These are phyloP conservation scores for Cryptosporidium ryanae DNA, from an alignment of 169 alveolate species.

Conservation along the genomic window DNA sequence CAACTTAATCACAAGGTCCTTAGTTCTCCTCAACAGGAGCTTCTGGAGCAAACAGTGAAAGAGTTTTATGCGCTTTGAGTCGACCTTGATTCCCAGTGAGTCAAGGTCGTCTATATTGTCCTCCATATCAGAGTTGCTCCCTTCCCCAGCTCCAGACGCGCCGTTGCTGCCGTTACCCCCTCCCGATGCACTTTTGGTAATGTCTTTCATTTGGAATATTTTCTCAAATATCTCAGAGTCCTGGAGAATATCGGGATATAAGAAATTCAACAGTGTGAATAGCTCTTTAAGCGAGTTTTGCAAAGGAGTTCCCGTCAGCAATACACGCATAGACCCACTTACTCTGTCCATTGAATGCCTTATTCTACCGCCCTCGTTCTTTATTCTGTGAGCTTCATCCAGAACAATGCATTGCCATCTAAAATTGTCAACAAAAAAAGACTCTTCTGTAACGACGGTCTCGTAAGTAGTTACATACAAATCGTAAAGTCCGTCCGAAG, in stretches of 20 bases:
- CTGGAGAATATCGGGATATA: constrained; percentile 97
- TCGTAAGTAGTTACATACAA: constrained; percentile 92
- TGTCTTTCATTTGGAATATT: constrained; percentile 79
- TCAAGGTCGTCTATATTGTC: constrained; percentile 65
- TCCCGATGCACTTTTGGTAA: constrained; percentile 46
- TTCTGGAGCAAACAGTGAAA: constrained; percentile 84
- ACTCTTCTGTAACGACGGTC: constrained; percentile 91
- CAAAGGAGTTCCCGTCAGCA: constrained; percentile 96
- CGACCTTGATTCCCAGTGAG: constrained; percentile 56
- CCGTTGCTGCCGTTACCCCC: constrained; percentile 30
- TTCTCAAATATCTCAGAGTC: constrained; percentile 94
- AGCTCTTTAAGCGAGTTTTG: constrained; percentile 95
- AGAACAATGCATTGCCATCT: constrained; percentile 95
- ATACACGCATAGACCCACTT: constrained; percentile 89
- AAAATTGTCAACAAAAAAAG: constrained; percentile 86
- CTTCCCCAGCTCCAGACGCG: constrained; percentile 5
- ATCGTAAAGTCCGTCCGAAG: constrained; percentile 87
- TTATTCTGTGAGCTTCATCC: constrained; percentile 99
- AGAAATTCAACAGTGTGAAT: constrained; percentile 93
- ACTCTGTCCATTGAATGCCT: constrained; percentile 93
- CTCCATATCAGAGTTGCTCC: constrained; percentile 31
- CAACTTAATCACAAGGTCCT: constrained; percentile 89
- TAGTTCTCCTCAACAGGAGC: constrained; percentile 88
- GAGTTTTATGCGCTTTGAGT: constrained; percentile 44
- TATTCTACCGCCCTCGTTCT: constrained; percentile 94